phyloP scores from a whole-genome alignment of 371 early-diverging fungal genomes.

The Racocetra persica region DNA sequence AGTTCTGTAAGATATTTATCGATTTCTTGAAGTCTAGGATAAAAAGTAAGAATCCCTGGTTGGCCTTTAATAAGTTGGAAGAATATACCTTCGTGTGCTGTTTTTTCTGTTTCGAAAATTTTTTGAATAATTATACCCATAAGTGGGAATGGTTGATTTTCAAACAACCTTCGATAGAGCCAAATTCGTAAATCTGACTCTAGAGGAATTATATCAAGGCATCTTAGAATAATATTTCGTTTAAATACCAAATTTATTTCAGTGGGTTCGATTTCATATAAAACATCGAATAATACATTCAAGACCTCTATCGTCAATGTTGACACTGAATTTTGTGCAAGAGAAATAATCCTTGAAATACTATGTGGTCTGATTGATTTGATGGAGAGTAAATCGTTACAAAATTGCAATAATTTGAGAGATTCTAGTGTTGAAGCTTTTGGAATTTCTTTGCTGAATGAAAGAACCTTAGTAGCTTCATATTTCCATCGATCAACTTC shows the following conservation, averaged over 20 bases:
- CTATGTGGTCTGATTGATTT: background rate
- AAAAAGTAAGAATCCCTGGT: background rate
- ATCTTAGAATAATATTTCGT: conserved; percentile 7
- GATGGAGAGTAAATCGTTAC: conserved; percentile 21
- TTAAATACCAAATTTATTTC: conserved; percentile 11
- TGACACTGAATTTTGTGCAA: too few species aligned
- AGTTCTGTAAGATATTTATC: conserved; percentile 24
- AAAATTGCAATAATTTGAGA: conserved; percentile 10
- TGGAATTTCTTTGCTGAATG: background rate
- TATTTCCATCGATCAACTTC: conserved; percentile 31
- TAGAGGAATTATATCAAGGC: conserved; percentile 2
- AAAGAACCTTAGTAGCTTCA: conserved; percentile 1
- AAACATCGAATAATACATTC: background rate
- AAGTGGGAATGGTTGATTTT: conserved; percentile 30
- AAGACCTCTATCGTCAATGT: too few species aligned
- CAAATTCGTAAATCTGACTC: conserved; percentile 25
- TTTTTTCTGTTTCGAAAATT: conserved; percentile 36
- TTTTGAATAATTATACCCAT: conserved; percentile 20
- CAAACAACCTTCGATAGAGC: conserved; percentile 34
- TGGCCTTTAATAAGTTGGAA: conserved; percentile 8
- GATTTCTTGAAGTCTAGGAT: conserved; percentile 6
- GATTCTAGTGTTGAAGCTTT: background rate
- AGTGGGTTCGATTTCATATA: background rate
- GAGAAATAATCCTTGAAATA: background rate
- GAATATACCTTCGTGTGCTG: conserved; percentile 11